phyloP scores from a whole-genome alignment of 805 yeast species.

The Saccharomycopsis olivae region DNA sequence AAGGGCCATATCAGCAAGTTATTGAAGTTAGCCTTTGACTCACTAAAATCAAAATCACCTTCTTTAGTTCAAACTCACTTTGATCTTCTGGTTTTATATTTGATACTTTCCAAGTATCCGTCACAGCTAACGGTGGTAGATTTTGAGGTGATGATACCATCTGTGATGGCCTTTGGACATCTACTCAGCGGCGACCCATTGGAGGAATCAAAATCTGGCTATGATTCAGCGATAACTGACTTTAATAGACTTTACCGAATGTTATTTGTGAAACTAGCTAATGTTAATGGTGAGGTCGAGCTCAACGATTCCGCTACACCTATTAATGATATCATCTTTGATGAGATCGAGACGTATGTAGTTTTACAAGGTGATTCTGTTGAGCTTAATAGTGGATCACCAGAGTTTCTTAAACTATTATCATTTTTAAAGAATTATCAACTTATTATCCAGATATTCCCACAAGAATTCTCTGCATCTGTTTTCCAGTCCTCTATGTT shows the following conservation, averaged over 20 bases:
- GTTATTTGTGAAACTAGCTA: neutral
- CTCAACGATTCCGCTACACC: neutral
- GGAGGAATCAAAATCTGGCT: no score
- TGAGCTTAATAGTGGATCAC: no score
- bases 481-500: conserved; percentile 12
- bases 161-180: conserved; percentile 3
- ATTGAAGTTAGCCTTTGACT: neutral
- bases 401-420: no score
- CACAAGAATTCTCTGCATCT: conserved; percentile 3
- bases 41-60: neutral
- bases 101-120: neutral
- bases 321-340: conserved; percentile 1
- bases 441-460: conserved; percentile 8
- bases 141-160: conserved; percentile 4
- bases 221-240: neutral
- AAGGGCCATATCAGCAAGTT: neutral
- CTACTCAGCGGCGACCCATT: no score
- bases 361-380: conserved; percentile 2
- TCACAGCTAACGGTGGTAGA: neutral
- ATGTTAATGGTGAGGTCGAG: neutral
- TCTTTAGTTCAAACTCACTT: neutral
- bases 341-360: conserved; percentile 7
- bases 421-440: conserved; percentile 9
- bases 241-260: conserved; percentile 1
- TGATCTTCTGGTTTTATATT: conserved; percentile 7